Percentiles rank a stretch among this genome's conserved stretches.
Conservation (phyloP, 306 rosid species). For the Abrus pulchellus region DNA sequence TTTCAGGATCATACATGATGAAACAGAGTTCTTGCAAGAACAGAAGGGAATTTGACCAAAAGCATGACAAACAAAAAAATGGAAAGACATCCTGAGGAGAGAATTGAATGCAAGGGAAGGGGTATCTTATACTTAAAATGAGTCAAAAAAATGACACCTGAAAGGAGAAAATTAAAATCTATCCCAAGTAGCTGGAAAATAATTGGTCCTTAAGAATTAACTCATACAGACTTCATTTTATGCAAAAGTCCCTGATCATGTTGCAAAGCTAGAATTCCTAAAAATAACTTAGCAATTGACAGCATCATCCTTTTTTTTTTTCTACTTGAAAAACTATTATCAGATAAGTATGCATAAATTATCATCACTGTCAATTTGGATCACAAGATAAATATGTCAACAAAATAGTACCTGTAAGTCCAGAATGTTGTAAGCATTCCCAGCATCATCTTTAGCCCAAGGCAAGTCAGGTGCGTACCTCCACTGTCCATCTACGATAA, state of each 20-base stretch:
- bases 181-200: slow-evolving; percentile 2
- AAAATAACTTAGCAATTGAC: slow-evolving; percentile 8
- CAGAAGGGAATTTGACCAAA: slow-evolving; percentile 5
- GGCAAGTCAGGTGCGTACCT: slow-evolving; percentile 85
- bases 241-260: slow-evolving; percentile 29
- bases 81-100: slow-evolving; percentile 25
- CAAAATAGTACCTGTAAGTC: slow-evolving; percentile 81
- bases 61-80: background rate
- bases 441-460: slow-evolving; percentile 82
- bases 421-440: slow-evolving; percentile 76
- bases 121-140: background rate
- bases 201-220: slow-evolving; percentile 10
- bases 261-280: background rate
- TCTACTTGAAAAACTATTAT: slow-evolving; percentile 18
- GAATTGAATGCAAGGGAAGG: background rate
- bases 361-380: slow-evolving; percentile 27
- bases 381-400: slow-evolving; percentile 4
- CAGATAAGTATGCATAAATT: background rate
- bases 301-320: background rate
- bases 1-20: slow-evolving; percentile 15
- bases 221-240: slow-evolving; percentile 11
- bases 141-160: background rate
- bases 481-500: slow-evolving; percentile 94
- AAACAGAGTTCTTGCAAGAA: slow-evolving; percentile 25
- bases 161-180: slow-evolving; percentile 34